Evolutionary conservation across 78 protist species (phyloP).

Genomic region (Dictyostelium discoideum): dicty_2.7 NC_007091.3:3531001-3531500

Average conservation of each 20-base stretch:
- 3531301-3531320: background rate
- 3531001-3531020: background rate
- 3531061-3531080: background rate
- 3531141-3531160: background rate
- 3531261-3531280: constrained; percentile 13
- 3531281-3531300: constrained; percentile 47
- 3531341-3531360: background rate
- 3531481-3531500: constrained; percentile 22
- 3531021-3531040: background rate
- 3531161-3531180: background rate
- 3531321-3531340: constrained; percentile 70
- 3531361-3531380: constrained; percentile 25
- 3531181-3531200: background rate
- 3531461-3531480: constrained; percentile 58
- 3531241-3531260: constrained; percentile 11
- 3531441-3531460: constrained; percentile 6
- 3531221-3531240: background rate
- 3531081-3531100: background rate
- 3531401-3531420: background rate
- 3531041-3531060: background rate
- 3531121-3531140: background rate
- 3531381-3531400: constrained; percentile 29
- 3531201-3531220: background rate
- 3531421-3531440: background rate
- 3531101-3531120: background rate